phyloP scores from a whole-genome alignment of 345 rosid species.

The Hibiscus tridactylites region DNA sequence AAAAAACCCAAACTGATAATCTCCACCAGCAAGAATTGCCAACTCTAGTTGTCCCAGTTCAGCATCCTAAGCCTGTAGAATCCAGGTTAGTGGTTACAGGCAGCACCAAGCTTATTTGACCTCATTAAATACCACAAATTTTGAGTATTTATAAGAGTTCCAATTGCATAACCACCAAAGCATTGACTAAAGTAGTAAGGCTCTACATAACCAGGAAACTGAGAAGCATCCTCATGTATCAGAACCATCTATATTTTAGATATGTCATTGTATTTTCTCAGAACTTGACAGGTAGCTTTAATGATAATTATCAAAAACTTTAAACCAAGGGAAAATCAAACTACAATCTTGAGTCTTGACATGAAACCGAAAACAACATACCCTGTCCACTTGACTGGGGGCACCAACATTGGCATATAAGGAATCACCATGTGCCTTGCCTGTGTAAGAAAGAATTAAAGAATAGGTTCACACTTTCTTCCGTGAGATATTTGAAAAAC shows the following conservation, averaged over 20 bases:
- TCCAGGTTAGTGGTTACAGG: not conserved
- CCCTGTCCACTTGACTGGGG: constrained; percentile 94
- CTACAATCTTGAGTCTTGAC: constrained; percentile 3
- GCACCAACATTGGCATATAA: constrained; percentile 98
- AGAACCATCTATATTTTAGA: not conserved
- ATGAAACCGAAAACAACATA: constrained; percentile 28
- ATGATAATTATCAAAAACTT: not conserved
- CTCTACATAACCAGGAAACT: not conserved
- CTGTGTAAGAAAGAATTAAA: constrained; percentile 37
- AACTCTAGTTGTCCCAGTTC: not conserved
- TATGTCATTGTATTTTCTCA: not conserved
- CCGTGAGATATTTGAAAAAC: not conserved
- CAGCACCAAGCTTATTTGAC: not conserved
- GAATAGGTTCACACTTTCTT: not conserved
- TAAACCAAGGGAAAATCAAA: constrained; percentile 10
- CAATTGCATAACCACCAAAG: not conserved
- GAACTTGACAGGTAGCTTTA: constrained; percentile 2
- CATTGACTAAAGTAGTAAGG: not conserved
- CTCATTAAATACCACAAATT: not conserved
- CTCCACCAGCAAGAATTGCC: not conserved
- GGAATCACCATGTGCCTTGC: constrained; percentile 95
- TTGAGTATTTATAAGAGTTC: not conserved
- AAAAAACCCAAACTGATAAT: not conserved
- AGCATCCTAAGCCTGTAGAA: not conserved
- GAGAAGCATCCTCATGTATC: not conserved